Conservation (phyloP, 2,329 filamentous ascomycete species). For the Penicillium frequentans region DNA sequence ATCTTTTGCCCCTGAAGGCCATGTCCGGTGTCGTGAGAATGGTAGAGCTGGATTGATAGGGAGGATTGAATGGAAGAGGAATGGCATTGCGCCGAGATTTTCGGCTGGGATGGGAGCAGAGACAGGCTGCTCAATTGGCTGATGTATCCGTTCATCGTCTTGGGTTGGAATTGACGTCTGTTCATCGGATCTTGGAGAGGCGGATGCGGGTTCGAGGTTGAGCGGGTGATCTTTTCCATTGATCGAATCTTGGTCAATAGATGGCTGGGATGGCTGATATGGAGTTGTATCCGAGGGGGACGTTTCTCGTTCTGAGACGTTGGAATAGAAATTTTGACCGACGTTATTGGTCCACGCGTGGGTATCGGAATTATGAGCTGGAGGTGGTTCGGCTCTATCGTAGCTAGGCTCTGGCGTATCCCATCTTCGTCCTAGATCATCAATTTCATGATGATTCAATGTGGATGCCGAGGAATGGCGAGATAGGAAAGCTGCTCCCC, state of each 20-base stretch:
- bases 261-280: background rate
- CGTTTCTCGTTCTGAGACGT: background rate
- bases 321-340: background rate
- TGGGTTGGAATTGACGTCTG: background rate
- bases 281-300: background rate
- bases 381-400: background rate
- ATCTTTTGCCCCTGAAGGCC: constrained; percentile 2
- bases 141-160: background rate
- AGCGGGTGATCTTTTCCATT: background rate
- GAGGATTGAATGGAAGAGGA: constrained; percentile 31
- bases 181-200: background rate
- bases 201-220: background rate
- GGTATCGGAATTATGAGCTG: background rate
- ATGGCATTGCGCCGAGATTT: constrained; percentile 16
- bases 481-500: constrained; percentile 13
- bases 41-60: constrained; percentile 33
- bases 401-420: background rate
- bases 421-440: background rate
- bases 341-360: background rate
- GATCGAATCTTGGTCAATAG: constrained; percentile 1
- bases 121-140: background rate
- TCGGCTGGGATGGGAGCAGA: background rate
- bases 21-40: constrained; percentile 5
- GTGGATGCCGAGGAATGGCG: constrained; percentile 21
- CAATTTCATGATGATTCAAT: constrained; percentile 18